Evolutionary conservation across 169 alveolate species (phyloP).

Genomic region (Theileria parva): DNA sequence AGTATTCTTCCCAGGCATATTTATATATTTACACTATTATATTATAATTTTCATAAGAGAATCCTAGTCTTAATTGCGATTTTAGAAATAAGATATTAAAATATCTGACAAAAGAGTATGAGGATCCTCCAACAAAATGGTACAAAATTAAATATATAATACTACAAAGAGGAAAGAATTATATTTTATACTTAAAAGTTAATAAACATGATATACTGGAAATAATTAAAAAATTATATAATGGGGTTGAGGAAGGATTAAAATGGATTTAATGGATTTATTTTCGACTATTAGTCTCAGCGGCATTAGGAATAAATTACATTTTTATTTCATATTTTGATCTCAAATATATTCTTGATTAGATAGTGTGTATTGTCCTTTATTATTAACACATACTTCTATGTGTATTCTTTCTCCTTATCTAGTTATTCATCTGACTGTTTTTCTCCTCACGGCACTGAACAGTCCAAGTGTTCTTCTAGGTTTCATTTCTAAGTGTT

Average conservation of each 20-base stretch:
- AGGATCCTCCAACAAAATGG: neutral
- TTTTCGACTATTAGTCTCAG: neutral
- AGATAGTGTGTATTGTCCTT: neutral
- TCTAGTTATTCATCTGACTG: neutral
- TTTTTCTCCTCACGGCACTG: neutral
- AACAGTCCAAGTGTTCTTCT: neutral
- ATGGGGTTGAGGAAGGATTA: neutral
- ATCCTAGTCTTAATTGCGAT: neutral
- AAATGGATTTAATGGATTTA: neutral
- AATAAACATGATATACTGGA: neutral
- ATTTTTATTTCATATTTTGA: no score
- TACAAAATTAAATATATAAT: neutral
- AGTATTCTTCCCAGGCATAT: slow-evolving; percentile 78
- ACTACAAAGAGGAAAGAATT: neutral
- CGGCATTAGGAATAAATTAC: neutral
- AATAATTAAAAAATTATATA: neutral
- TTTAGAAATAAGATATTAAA: neutral
- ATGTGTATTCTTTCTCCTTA: neutral
- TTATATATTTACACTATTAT: neutral
- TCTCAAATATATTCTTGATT: neutral
- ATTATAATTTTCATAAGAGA: slow-evolving; percentile 3
- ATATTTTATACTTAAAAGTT: neutral
- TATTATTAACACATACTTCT: neutral
- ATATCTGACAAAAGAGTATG: neutral
- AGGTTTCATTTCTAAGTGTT: neutral